Evolutionary conservation across 768 basidiomycete genomes (phyloP).

Genomic region (Harrya chromipes): DNA sequence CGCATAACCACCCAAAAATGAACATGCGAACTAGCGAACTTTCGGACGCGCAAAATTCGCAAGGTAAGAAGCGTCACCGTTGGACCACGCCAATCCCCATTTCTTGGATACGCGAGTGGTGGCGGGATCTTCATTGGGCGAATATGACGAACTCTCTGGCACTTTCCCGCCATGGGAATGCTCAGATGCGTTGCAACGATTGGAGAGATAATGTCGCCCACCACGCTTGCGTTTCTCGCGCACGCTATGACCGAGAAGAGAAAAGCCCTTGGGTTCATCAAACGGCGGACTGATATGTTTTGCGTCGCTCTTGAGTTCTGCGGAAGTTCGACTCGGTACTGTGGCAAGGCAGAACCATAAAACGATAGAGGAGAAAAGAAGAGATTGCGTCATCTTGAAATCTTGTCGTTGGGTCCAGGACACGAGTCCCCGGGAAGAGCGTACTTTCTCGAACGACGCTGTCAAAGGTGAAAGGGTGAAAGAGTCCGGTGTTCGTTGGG

Average conservation of each 20-base stretch:
- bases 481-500: background rate
- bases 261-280: background rate
- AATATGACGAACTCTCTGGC: background rate
- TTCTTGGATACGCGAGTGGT: slow-evolving; percentile 34
- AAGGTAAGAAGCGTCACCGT: slow-evolving; percentile 49
- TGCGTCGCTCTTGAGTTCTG: background rate
- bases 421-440: background rate
- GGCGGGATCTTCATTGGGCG: background rate
- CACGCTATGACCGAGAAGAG: background rate
- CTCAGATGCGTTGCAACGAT: slow-evolving; percentile 16
- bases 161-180: slow-evolving; percentile 6
- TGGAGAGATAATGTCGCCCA: slow-evolving; percentile 10
- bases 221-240: slow-evolving; percentile 18
- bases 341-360: slow-evolving; percentile 8
- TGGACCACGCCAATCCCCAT: slow-evolving; percentile 68
- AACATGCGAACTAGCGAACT: slow-evolving; percentile 41
- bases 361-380: slow-evolving; percentile 7
- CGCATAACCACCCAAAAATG: background rate
- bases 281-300: slow-evolving; percentile 1
- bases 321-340: slow-evolving; percentile 1
- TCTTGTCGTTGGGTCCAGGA: background rate
- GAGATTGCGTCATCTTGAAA: slow-evolving; percentile 10
- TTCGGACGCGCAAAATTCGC: slow-evolving; percentile 45
- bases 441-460: background rate
- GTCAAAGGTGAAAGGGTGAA: background rate